Evolutionary conservation across 2,329 filamentous ascomycete genomes (phyloP).

Genomic region (Huntiella decipiens): DNA sequence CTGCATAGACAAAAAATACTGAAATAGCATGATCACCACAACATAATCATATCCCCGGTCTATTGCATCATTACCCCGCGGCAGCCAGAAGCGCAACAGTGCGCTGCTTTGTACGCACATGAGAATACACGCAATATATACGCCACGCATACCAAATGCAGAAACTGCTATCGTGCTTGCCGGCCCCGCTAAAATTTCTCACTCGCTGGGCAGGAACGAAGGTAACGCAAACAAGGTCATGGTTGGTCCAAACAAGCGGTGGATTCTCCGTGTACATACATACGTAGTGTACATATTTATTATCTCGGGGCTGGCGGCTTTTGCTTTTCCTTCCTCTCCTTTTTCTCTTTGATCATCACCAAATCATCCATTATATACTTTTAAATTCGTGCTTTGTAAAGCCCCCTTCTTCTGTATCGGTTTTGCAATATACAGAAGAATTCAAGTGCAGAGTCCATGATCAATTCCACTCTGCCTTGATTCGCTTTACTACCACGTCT

Average conservation of each 20-base stretch:
- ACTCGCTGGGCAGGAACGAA: background rate
- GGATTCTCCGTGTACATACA: no score
- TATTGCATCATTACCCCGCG: no score
- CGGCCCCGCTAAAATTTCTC: background rate
- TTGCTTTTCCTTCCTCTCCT: constrained; percentile 2
- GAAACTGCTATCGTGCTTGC: background rate
- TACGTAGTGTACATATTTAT: background rate
- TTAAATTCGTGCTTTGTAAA: background rate
- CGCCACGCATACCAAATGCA: background rate
- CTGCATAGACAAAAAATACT: no score
- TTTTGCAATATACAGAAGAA: constrained; percentile 11
- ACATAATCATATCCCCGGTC: no score
- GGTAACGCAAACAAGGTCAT: background rate
- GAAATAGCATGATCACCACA: no score
- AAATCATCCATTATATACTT: background rate
- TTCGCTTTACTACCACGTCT: background rate
- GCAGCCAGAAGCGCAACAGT: no score
- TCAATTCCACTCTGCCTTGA: constrained; percentile 2
- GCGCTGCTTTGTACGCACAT: no score
- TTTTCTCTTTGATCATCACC: constrained; percentile 1
- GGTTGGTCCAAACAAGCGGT: no score
- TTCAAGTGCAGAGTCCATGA: background rate
- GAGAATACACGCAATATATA: no score
- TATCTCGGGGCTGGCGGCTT: background rate
- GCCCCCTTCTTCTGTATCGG: constrained; percentile 6